Evolutionary conservation across 306 rosid genomes (phyloP), one percentile per base, ranked within the genome.

Genomic region (Glycine latifolia): DNA sequence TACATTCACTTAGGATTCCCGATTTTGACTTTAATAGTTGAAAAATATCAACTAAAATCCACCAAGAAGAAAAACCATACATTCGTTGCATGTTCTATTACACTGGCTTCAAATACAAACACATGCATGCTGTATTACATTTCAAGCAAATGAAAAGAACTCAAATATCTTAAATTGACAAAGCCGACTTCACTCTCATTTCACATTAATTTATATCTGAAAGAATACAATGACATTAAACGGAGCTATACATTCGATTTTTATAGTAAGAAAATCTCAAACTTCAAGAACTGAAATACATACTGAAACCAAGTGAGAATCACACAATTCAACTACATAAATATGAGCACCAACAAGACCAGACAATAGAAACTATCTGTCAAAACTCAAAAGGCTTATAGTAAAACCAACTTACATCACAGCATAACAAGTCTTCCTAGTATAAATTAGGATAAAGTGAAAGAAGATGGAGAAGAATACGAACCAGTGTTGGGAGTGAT

Each of bases 401-500:
- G 14, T 0, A 17, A 39, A 47, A 77, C 12, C 15, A 72, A 37
- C 4, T 48, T 15, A 67, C 76, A 14, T 47, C 10, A 41, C 13
- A 52, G 52, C 8, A 76, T 4, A 37, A 44, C 46, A 71, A 48
- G 44, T 8, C 63, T 59, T 66, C 63, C 11, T 4, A 53, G 44
- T 46, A 59, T 1, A 10, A 82, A 14, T 16, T 48, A 31, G 47
- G 4, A 20, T 43, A 75, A 55, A 80, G 72, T 53, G 41, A 83
- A 71, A 59, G 62, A 67, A 43, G 33, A 4, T 8, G n/a, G 2
- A 84, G 75, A 14, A 71, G 71, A 81, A 89, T 2, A 26, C 92
- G 2, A 72, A 92, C 97, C 97, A 8, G 97, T 77, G 79, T 92
- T 92, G 46, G 94, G 87, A 15, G 97, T 92, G 81, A 92, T 88